Base-by-base conservation (phyloP, 257 asterid genomes). In the Vinca minor region DNA sequence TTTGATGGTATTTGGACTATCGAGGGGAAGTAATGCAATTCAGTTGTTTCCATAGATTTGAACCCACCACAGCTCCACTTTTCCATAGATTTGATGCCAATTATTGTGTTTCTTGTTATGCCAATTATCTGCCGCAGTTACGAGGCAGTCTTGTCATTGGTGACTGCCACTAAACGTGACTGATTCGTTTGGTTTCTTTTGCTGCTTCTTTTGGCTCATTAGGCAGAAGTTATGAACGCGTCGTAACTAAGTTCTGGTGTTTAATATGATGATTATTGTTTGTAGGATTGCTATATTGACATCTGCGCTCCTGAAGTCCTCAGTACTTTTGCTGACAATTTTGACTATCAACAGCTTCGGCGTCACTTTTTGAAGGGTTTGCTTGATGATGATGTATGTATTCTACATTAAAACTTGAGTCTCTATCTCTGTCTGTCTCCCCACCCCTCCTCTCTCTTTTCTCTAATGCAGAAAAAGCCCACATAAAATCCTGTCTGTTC, bases 261-360 rank as follows among this genome's bases (percentile, higher is more conserved):
- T 66, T 34, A 46, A 50, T 71, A 65, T 39, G 59, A 59, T 64
- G 50, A 18, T 71, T 66, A 61, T 63, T 70, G 46, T 67, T 47
- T 76, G 81, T 82, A 92, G 99, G 99, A 93, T 72, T 89, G 99
- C 74, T 89, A 85, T 74, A 83, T 93, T 77, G 98, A 93, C 81
- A 89, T 93, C 64, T 93, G 98, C 74, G 80, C 95, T 73, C 96
- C 87, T 6, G 98, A 87, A 81, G 97, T 93, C 73, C 87, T 93
- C 63, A 85, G 90, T 76, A 95, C 85, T 73, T 93, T 89, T 80
- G 85, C 88, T 15, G 99, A 89, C 78, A 93, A 93, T 79, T 89
- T 93, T 81, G 99, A 93, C 83, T 93, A 89, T 80, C 99, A 93
- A 73, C 99, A 93, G 76, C 78, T 89, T 57, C 89, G 98, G 49